Evolutionary conservation across 257 asterid species (phyloP), one percentile per base, ranked within the genome.

Genomic region (Solanum chiquidenum): DNA sequence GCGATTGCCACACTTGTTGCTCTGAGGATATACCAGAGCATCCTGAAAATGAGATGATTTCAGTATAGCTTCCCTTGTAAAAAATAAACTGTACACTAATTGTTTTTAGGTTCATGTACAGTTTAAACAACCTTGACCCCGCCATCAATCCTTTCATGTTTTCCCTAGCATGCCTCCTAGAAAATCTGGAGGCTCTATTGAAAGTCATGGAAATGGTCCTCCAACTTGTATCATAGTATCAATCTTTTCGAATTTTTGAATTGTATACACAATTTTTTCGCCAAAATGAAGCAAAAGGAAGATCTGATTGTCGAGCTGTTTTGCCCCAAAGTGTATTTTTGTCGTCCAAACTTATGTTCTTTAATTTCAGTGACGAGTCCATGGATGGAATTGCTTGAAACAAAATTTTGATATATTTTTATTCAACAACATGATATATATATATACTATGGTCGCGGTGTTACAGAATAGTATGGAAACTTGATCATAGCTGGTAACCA

Each of bases 71-170:
- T 58, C 86, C 88, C 83, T 40, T 13, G 89, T 83, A 88, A 82
- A 88, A 82, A 89, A 87, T 90, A 89, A 88, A 92, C 91, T 89
- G 89, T 85, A 86, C 92, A 85, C 92, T 83, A 75, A 35, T 80
- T 13, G 23, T 58, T 29, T 18, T 31, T 91, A 87, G 42, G 58
- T 88, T 89, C 73, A 90, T 91, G 96, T 94, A 94, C 92, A 95
- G 97, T 80, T 89, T 64, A 86, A 79, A 83, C 33, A 72, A 40
- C 74, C 73, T 40, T 23, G 83, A 1, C 69, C 85, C 68, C 31
- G 10, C 27, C 35, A 14, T 37, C 35, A 14, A 21, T 60, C 9
- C 75, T 62, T 33, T 35, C 16, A 6, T 4, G 37, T 83, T 64
- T 80, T 12, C 85, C 68, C 42, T 46, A 29, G 69, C 11, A 2